phyloP scores from a whole-genome alignment of 495 filamentous ascomycete genomes.

The Tuber calosporum region DNA sequence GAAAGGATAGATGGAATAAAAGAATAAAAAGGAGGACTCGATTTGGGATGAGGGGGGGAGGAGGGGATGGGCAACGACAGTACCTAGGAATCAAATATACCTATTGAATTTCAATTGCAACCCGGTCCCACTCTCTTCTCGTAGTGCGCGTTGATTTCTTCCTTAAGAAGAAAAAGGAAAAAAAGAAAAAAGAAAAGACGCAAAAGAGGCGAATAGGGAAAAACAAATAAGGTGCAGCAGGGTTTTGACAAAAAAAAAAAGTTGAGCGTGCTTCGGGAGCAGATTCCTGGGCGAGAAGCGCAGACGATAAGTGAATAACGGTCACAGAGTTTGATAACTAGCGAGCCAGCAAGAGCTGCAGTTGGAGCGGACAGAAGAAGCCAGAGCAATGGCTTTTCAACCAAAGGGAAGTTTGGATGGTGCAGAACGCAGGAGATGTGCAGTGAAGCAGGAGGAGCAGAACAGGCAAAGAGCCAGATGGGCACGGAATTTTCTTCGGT shows the following conservation, averaged over 20 bases:
- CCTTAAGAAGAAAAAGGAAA: constrained; percentile 9
- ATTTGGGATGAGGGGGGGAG: constrained; percentile 3
- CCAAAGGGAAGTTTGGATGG: not conserved
- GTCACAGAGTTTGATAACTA: not conserved
- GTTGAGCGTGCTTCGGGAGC: not conserved
- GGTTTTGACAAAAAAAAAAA: not conserved
- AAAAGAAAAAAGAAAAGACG: constrained; percentile 3
- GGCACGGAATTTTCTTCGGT: not conserved
- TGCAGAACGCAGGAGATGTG: constrained; percentile 1
- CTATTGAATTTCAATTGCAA: not conserved
- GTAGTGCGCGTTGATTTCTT: constrained; percentile 2
- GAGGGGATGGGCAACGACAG: not conserved
- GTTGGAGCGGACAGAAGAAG: not conserved
- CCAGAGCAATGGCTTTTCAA: constrained; percentile 1
- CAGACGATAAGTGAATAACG: not conserved
- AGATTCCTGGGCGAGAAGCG: constrained; percentile 4
- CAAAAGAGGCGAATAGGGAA: constrained; percentile 7
- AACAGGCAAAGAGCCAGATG: not conserved
- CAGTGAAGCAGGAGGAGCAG: not conserved
- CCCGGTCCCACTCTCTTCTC: not conserved
- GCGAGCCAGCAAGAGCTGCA: not conserved
- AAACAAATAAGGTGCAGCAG: not conserved
- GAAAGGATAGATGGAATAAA: not conserved
- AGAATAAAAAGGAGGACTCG: not conserved
- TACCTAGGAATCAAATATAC: constrained; percentile 3